Evolutionary conservation across 257 asterid species (phyloP).

Genomic region (Anisodus acutangulus): DNA sequence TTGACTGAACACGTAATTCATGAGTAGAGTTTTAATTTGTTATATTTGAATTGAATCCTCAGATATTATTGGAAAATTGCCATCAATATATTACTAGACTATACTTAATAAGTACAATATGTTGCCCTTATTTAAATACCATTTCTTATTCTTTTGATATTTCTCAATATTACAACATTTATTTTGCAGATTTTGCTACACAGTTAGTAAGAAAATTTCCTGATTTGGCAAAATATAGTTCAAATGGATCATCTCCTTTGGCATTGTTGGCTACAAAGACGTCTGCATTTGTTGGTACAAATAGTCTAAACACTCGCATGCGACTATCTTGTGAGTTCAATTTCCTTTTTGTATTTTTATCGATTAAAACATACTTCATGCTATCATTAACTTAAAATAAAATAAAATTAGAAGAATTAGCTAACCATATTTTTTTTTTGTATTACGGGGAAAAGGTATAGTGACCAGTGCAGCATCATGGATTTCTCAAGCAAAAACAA

Average conservation of each 20-base stretch:
- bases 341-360: neutral
- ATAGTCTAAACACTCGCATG: constrained; percentile 32
- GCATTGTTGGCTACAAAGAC: constrained; percentile 47
- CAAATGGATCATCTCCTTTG: constrained; percentile 44
- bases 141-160: neutral
- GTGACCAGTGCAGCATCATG: neutral
- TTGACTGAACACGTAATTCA: neutral
- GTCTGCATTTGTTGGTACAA: constrained; percentile 45
- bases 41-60: too few species aligned
- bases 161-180: neutral
- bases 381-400: neutral
- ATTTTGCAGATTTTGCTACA: constrained; percentile 47
- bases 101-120: too few species aligned
- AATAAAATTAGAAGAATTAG: neutral
- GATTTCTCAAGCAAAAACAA: neutral
- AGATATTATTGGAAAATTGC: neutral
- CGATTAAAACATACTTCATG: neutral
- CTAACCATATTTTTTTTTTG: neutral
- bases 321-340: constrained; percentile 44
- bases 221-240: constrained; percentile 41
- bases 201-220: constrained; percentile 40
- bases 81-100: neutral
- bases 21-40: neutral
- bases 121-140: too few species aligned
- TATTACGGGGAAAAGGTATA: neutral